phyloP scores from a whole-genome alignment of 371 early-diverging fungal species.

The Conidiobolus incongruus region DNA sequence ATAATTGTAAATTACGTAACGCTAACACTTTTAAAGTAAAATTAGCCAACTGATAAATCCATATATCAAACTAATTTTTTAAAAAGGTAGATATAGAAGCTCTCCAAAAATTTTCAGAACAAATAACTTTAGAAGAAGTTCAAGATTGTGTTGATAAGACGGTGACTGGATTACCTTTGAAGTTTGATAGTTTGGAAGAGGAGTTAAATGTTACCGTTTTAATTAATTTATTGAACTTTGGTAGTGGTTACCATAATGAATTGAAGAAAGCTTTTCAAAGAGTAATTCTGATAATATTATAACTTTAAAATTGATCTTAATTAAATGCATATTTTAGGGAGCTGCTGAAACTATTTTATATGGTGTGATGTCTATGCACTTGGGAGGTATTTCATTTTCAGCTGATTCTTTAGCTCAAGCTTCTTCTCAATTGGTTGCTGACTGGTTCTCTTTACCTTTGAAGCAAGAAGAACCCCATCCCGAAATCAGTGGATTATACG shows the following conservation, averaged over 20 bases:
- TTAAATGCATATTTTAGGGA: not conserved
- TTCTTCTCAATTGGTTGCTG: not conserved
- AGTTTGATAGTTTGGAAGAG: not conserved
- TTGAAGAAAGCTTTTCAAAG: not conserved
- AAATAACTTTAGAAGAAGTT: not conserved
- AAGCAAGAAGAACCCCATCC: not conserved
- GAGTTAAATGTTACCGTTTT: not conserved
- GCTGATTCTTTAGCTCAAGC: not conserved
- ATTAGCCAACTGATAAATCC: not conserved
- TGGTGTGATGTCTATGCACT: not conserved
- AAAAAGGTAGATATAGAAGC: not conserved
- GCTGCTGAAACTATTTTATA: not conserved
- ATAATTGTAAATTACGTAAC: not conserved
- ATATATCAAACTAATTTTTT: not conserved
- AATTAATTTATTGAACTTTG: not conserved
- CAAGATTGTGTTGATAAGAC: not conserved
- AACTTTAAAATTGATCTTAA: not conserved
- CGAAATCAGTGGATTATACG: not conserved
- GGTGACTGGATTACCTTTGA: not conserved
- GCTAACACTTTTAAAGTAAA: not conserved
- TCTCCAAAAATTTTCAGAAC: not conserved
- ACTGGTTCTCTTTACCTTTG: not conserved
- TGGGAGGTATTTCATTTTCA: not conserved
- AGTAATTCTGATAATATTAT: not conserved
- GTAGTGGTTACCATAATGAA: not conserved